Percentiles rank a stretch among this genome's conserved stretches.
Conservation (phyloP, 768 basidiomycete genomes). For the Lactarius vividus region DNA sequence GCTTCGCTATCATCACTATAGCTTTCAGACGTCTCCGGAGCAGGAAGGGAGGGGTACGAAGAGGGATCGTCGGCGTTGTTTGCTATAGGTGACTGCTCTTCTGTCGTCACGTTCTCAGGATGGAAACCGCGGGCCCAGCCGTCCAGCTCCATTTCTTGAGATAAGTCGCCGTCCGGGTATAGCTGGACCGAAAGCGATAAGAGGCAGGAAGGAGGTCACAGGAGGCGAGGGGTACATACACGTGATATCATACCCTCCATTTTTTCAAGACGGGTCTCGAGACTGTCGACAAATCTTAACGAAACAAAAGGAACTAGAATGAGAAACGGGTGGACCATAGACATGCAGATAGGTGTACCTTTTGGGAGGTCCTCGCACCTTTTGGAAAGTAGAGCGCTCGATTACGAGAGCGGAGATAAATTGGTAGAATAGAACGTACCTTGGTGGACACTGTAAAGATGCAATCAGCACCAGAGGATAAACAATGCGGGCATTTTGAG, state of each 20-base stretch:
- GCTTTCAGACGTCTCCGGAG: background rate
- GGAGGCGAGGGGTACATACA: slow-evolving; percentile 7
- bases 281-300: slow-evolving; percentile 25
- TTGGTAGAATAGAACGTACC: slow-evolving; percentile 1
- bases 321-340: background rate
- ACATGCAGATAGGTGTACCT: slow-evolving; percentile 3
- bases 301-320: background rate
- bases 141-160: slow-evolving; percentile 27
- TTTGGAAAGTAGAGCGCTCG: background rate
- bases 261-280: slow-evolving; percentile 27
- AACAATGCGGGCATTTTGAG: slow-evolving; percentile 24
- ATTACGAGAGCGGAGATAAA: background rate
- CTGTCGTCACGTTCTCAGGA: slow-evolving; percentile 4
- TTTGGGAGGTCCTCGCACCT: slow-evolving; percentile 27
- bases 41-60: background rate
- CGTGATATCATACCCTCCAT: slow-evolving; percentile 27
- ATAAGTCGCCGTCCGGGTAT: slow-evolving; percentile 27
- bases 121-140: slow-evolving; percentile 21
- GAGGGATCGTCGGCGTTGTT: background rate
- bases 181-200: slow-evolving; percentile 3
- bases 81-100: background rate
- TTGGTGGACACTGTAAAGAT: slow-evolving; percentile 25
- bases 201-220: background rate
- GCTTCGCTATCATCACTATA: slow-evolving; percentile 11
- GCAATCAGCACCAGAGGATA: slow-evolving; percentile 10